Evolutionary conservation across 2,329 filamentous ascomycete species (phyloP), one percentile per base, ranked within the genome.

Genomic region (Colletotrichum endophyticum): DNA sequence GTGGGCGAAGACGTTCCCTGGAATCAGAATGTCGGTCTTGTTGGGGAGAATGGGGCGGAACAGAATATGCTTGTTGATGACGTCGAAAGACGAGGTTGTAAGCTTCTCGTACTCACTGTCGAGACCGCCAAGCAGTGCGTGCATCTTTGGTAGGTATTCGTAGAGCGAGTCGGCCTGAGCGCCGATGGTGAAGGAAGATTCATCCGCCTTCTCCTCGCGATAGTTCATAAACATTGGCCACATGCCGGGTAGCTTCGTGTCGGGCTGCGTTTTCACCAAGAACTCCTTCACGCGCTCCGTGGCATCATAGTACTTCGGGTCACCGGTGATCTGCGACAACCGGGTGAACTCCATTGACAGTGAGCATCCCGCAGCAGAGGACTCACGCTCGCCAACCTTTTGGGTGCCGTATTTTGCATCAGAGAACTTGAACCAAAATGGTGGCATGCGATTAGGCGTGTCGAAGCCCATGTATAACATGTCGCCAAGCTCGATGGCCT

Each of bases 301-400:
- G 7, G 93, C 94, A 84, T 95, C 94, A 83, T 94, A 96, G 84
- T 94, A 96, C 82, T 94, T 95, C 71, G 90, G 85, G 76, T 95
- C 88, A 67, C 91, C 91, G 0, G 94, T 95, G 74, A 96, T 86
- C 84, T 96, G 94, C 25, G 92, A 92, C 62, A 96, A 87, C 8
- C 94, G 88, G 4, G 93, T 95, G 81, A 96, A 95, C 81, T 96
- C 94, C 75, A 96, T 84, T 11, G 91, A 92, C 72, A 96, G 87
- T 12, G 93, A 94, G 36, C 94, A 94, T 19, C 85, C 84, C n/a
- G 86, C 87, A 32, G 88, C 88, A 9, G 84, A 84, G 4, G 86
- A 84, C 79, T 88, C 86, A 70, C 80, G 81, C 16, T 78, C 74
- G 57, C 86, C 83, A 27, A 84, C 84, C 8, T 66, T 75, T 66